Base-by-base conservation (phyloP, 441 rosid genomes). In the Syzygium malaccense region DNA sequence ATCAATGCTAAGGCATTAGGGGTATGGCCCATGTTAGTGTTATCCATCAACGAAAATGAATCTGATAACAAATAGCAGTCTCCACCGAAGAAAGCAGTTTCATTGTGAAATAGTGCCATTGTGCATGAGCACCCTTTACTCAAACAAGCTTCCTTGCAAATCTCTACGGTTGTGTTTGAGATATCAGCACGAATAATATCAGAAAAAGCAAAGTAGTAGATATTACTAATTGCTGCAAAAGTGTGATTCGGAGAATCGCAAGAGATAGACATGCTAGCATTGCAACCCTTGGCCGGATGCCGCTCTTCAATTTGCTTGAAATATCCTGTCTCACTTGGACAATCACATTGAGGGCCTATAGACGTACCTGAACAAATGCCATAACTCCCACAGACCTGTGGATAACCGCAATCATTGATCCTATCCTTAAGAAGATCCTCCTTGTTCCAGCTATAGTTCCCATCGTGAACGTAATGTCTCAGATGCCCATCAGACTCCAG, bases 401-500 rank as follows among this genome's bases (percentile, higher is more conserved):
- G 83, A 71, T 71, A 71, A 71, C 83, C 51, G 10, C 83, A 71
- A 11, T 37, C 7, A 2, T 2, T 2, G 2, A 71, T 37, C 83
- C 17, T 37, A 3, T 23, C n/a, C 0, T 0, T 10, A 0, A 71
- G 49, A 37, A 71, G 0, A 71, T 71, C 83, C 49, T 0, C 80
- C 83, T 23, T 19, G 0, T 11, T 71, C 0, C 0, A 71, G 28
- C 17, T 37, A 37, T 5, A 71, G 49, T 37, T 37, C 83, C 83
- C 83, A 71, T 71, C 83, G 0, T 71, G 83, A 71, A 71, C 83
- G n/a, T 0, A 12, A 71, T 0, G 83, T 28, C n/a, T 23, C 83
- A 71, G 83, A 37, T 71, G 83, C 17, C 83, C 83, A 0, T 33
- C 80, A 3, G 80, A 37, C 0, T 1, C 1, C 78, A 71, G 49